These are phyloP conservation scores for Penicillium flavigenum DNA, from an alignment of 495 filamentous ascomycete species.

Conservation along the genomic window DNA sequence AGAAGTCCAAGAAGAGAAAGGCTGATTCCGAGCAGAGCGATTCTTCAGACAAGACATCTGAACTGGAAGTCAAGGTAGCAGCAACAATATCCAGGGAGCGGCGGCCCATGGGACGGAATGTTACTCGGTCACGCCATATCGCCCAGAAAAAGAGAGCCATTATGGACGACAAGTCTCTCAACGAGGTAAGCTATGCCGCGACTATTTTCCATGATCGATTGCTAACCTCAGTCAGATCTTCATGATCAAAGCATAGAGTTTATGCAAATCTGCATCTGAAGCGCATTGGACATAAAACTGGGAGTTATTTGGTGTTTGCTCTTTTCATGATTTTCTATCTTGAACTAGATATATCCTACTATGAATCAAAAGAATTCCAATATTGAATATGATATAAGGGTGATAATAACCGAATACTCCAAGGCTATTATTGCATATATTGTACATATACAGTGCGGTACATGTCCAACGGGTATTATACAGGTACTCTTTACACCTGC, in stretches of 20 bases:
- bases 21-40: conserved; percentile 38
- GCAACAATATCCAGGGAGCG: conserved; percentile 40
- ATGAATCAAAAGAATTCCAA: conserved; percentile 5
- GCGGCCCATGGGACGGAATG: conserved; percentile 55
- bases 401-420: neutral
- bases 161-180: conserved; percentile 68
- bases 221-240: conserved; percentile 61
- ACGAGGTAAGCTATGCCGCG: conserved; percentile 57
- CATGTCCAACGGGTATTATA: neutral
- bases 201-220: neutral
- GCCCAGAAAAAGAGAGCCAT: conserved; percentile 74
- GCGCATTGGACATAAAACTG: conserved; percentile 1
- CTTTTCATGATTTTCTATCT: neutral
- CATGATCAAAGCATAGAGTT: conserved; percentile 60
- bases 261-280: conserved; percentile 9
- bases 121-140: conserved; percentile 69
- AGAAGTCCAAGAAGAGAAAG: conserved; percentile 51
- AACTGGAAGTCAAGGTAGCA: conserved; percentile 20
- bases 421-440: neutral
- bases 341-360: conserved; percentile 5
- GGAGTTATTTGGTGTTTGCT: conserved; percentile 10
- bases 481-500: neutral
- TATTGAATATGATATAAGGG: neutral
- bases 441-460: no score
- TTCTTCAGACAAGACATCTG: conserved; percentile 11